Base-by-base conservation (phyloP, 2,329 filamentous ascomycete genomes). In the Dactylellina haptotyla region DNA sequence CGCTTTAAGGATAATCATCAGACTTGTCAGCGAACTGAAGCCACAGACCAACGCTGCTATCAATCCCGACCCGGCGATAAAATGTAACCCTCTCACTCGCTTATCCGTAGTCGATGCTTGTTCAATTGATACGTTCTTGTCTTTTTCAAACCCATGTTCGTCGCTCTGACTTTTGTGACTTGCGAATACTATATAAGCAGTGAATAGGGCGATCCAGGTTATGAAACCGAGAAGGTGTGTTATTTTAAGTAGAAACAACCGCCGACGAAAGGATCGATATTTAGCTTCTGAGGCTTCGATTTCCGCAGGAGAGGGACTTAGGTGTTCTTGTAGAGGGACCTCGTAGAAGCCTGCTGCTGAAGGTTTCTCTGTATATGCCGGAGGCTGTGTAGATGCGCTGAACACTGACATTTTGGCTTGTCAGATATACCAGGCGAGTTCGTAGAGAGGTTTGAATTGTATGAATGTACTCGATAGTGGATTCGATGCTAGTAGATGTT, bases 221-320 rank as follows among this genome's bases (percentile, higher is more conserved):
- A 57, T 28, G 32, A 57, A 43, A 8, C 34, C 41, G 20, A 57
- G 2, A 5, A 43, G 12, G 37, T 57, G 30, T 5, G 43, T 4
- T 20, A 34, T 12, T 43, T 41, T 57, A 5, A 43, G 10, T 3
- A 57, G 14, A 18, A 28, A 43, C 28, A 43, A 37, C 4, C 53
- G 32, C 10, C 53, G 32, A 43, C 53, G 53, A 10, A 28, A 57
- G 6, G 53, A 43, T 37, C 18, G 16, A 23, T 41, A 57, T 28
- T 39, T 28, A 9, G 10, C 4, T 4, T 16, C 8, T 2, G 53
- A 57, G 28, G 28, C 50, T 39, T 20, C 50, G 10, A 43, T n/a
- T 2, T 26, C 34, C 10, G 53, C 23, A 3, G 53, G 3, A 8
- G 32, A 16, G 10, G 20, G 53, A 28, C 20, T n/a, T 6, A n/a